Evolutionary conservation across 1,284 basidiomycete species (phyloP).

Genomic region (Hypsizygus ulmarius): DNA sequence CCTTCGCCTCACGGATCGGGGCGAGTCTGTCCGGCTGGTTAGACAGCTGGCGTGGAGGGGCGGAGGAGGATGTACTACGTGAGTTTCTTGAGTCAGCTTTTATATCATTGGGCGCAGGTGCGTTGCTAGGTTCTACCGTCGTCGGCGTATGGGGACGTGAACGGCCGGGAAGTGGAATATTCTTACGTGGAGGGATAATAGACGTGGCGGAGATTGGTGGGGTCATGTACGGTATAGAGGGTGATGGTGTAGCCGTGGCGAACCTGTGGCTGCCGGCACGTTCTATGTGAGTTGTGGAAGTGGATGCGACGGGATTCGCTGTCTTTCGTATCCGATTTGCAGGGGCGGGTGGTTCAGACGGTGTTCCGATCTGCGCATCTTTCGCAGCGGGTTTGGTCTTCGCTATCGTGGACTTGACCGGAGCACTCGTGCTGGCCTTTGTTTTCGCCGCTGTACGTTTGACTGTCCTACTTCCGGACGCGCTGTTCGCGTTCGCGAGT

Average conservation of each 20-base stretch:
- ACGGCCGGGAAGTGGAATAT: no score
- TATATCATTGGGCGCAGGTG: background rate
- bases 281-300: no score
- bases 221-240: background rate
- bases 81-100: background rate
- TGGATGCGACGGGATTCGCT: background rate
- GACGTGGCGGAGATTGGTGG: background rate
- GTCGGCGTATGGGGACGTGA: background rate
- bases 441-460: background rate
- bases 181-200: background rate
- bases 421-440: background rate
- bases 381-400: background rate
- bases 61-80: background rate
- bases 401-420: background rate
- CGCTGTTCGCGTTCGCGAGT: background rate
- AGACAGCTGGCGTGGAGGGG: background rate
- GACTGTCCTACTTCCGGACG: conserved; percentile 5
- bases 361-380: conserved; percentile 2
- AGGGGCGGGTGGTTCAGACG: background rate
- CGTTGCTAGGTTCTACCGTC: background rate
- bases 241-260: background rate
- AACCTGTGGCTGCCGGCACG: background rate
- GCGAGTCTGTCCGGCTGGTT: background rate
- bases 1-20: background rate
- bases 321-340: conserved; percentile 1